Base-by-base conservation (phyloP, 1,284 basidiomycete species). In the Tausonia pullulans region DNA sequence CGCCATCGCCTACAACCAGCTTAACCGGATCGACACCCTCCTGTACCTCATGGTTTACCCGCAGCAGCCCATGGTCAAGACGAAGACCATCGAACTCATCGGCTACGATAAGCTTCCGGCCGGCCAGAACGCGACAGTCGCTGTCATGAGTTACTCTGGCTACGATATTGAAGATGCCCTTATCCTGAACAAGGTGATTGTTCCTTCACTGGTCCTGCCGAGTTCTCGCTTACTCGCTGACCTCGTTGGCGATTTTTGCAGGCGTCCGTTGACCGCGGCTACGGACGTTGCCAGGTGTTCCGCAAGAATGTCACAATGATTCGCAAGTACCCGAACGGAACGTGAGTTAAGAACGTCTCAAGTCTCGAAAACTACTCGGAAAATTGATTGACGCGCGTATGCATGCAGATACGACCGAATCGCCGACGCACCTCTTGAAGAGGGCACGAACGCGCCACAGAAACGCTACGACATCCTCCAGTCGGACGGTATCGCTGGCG, bases 81-180 rank as follows among this genome's bases (percentile, higher is more conserved):
- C 96, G 6, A 94, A 95, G 76, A 95, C 94, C 0, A 97, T 99
- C 69, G 96, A 99, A 75, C 78, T 98, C 62, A 84, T 98, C 64
- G 95, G 94, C 0, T 99, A 98, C 74, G 94, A 98, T 78, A 87
- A 87, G 69, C 82, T 99, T 6, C 96, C 96, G 0, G 96, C 96
- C 3, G 96, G 96, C 5, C 94, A 98, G 77, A 99, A 99, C 74
- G 96, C 95, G 4, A 98, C 88, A 0, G 90, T 99, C 52, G 97
- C 95, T 2, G 93, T 99, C 69, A 98, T 98, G 96, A 93, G 90
- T 73, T 99, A 89, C 78, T 97, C 93, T 2, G 96, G 96, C 43
- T 99, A 99, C 76, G 96, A 99, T 81, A 98, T 98, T 68, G 96
- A 99, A 78, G 96, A 99, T 78, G 96, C 96, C 1, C 80, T 99